Conservation (phyloP, 176 grass and related monocot species). For the Cymbopogon citratus region DNA sequence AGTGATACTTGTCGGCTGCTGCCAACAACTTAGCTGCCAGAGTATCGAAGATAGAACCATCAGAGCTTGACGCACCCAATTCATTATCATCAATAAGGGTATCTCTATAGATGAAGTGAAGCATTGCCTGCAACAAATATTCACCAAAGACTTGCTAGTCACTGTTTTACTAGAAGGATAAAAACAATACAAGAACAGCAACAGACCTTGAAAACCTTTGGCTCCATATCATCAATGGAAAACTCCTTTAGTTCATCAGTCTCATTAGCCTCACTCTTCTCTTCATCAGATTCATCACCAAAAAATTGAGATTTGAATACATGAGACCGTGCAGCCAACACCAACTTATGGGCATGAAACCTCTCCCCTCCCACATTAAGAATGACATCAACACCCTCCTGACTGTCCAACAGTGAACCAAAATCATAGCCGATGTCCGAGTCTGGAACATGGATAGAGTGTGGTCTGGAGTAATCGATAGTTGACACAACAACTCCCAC, state of each 20-base stretch:
- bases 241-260: slow-evolving; percentile 43
- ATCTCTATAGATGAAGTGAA: slow-evolving; percentile 92
- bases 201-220: slow-evolving; percentile 86
- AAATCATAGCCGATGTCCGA: slow-evolving; percentile 89
- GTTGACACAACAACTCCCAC: slow-evolving; percentile 85
- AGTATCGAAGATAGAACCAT: slow-evolving; percentile 61
- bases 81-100: slow-evolving; percentile 68
- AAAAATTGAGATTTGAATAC: slow-evolving; percentile 66
- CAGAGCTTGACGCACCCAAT: slow-evolving; percentile 58
- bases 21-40: slow-evolving; percentile 76
- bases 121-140: slow-evolving; percentile 52
- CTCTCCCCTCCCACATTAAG: slow-evolving; percentile 73
- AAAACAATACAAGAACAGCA: neutral
- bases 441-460: slow-evolving; percentile 72
- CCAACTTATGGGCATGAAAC: slow-evolving; percentile 87
- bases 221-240: slow-evolving; percentile 71
- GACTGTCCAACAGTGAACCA: slow-evolving; percentile 64
- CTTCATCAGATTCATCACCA: slow-evolving; percentile 37
- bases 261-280: slow-evolving; percentile 28
- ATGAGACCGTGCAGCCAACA: slow-evolving; percentile 70
- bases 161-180: neutral
- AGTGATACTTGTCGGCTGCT: slow-evolving; percentile 80
- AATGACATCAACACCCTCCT: slow-evolving; percentile 82
- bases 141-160: neutral
- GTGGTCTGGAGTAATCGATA: slow-evolving; percentile 61